A percentile compares a stretch with the other conserved stretches of the same genome.
Evolutionary conservation across 768 basidiomycete species (phyloP).

Genomic region (Auriscalpium microsporum): DNA sequence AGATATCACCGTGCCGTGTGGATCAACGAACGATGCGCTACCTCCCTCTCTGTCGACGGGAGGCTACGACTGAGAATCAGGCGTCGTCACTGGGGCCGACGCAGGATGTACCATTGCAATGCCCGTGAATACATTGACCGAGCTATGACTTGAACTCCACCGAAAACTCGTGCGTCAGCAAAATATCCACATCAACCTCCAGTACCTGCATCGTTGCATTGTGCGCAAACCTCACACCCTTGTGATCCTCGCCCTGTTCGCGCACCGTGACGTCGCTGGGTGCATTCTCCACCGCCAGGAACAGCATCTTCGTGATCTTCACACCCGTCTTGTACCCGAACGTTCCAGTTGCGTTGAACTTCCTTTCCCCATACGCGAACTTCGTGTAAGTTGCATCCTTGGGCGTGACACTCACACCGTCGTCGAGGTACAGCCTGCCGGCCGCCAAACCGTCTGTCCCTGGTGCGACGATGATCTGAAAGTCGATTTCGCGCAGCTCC

Average conservation of each 20-base stretch:
- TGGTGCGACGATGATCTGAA: conserved; percentile 57
- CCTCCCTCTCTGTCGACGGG: conserved; percentile 63
- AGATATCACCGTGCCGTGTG: conserved; percentile 46
- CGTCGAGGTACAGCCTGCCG: conserved; percentile 54
- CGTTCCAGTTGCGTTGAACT: conserved; percentile 22
- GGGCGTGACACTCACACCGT: conserved; percentile 43
- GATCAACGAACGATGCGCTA: conserved; percentile 34
- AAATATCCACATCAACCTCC: conserved; percentile 32
- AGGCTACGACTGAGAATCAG: conserved; percentile 27
- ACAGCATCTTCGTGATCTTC: conserved; percentile 23
- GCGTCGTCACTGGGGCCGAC: too few relatives aligned
- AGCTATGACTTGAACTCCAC: not conserved
- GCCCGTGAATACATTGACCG: too few relatives aligned
- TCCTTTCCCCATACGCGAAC: conserved; percentile 20
- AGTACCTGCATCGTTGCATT: conserved; percentile 35
- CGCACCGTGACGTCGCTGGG: conserved; percentile 16
- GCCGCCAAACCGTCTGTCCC: conserved; percentile 37
- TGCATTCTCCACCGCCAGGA: conserved; percentile 21
- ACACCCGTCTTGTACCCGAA: conserved; percentile 24
- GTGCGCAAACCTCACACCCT: conserved; percentile 21
- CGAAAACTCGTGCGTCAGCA: conserved; percentile 28
- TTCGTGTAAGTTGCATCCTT: conserved; percentile 21
- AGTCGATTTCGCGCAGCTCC: conserved; percentile 43
- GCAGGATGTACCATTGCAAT: too few relatives aligned
- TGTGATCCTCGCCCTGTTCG: conserved; percentile 12